Base-by-base conservation (phyloP, 2,329 filamentous ascomycete species). In the Camptophora hylomeconis region DNA sequence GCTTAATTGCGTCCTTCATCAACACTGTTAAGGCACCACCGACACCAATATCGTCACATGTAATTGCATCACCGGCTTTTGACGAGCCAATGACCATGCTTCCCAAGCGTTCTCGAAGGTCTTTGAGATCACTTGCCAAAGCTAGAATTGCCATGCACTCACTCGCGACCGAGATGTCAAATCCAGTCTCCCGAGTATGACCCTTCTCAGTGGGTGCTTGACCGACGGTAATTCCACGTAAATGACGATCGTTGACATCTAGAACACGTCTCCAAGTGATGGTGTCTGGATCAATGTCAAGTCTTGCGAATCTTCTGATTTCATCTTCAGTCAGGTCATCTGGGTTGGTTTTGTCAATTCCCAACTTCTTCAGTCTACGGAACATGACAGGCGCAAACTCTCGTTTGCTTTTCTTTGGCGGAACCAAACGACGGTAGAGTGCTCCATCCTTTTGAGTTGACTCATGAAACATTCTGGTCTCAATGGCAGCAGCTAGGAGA, bases 91-190 rank as follows among this genome's bases (percentile, higher is more conserved):
- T 77, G 3, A 98, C 89, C 84, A 98, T 95, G 43, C 80, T 74
- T 31, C 89, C 89, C 17, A 98, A 72, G 35, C 89, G 77, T 57
- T 94, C 86, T 34, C 89, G 75, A 75, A 98, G 80, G 48, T 98
- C 89, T 17, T 65, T 62, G 37, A 95, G 67, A 51, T 77, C 74
- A 40, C 83, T 94, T 61, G 83, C 92, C 42, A 98, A 71, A 7
- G 89, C 89, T 32, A 98, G 73, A 37, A 98, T 92, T 37, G 89
- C 89, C 89, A 98, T 98, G 54, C 84, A 93, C 56, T 95, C 89
- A 54, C 81, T 92, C 22, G 89, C 89, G 17, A 98, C 89, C 1
- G 87, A 93, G 43, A 98, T 98, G 51, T 98, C 89, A 48, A 98
- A 98, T 24, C 82, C 86, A 17, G 89, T 95, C 55, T 89, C 72